These are phyloP conservation scores for Leccinum fallax DNA, from an alignment of 1,284 basidiomycete genomes.

Conservation along the genomic window DNA sequence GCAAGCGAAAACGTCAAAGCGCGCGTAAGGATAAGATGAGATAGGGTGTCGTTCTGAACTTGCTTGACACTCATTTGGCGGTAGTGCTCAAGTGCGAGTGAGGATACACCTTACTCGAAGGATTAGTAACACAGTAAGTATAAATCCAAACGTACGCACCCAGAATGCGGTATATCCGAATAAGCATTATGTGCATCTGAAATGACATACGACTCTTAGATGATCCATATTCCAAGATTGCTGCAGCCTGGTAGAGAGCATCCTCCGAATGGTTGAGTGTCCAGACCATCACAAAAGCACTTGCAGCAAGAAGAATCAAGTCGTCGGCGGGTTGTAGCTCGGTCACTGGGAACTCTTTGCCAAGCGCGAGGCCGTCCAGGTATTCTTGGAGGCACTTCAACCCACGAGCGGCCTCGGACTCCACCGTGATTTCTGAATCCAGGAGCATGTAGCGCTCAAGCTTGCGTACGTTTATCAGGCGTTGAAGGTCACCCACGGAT, in stretches of 20 bases:
- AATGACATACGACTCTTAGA: conserved; percentile 78
- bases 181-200: conserved; percentile 70
- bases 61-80: conserved; percentile 75
- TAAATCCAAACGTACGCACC: conserved; percentile 43
- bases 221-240: conserved; percentile 71
- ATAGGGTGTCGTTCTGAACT: conserved; percentile 83
- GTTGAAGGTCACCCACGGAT: conserved; percentile 51
- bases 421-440: conserved; percentile 49
- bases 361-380: conserved; percentile 64
- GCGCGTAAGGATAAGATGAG: conserved; percentile 76
- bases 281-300: conserved; percentile 70
- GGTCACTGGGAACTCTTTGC: conserved; percentile 64
- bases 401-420: conserved; percentile 56
- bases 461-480: conserved; percentile 73
- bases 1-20: conserved; percentile 80
- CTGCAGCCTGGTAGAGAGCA: conserved; percentile 64
- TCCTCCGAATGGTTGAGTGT: conserved; percentile 51
- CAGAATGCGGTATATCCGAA: conserved; percentile 78
- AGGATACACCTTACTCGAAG: conserved; percentile 57
- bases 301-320: conserved; percentile 73
- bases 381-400: conserved; percentile 61
- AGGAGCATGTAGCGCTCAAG: conserved; percentile 62
- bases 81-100: conserved; percentile 75
- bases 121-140: conserved; percentile 5
- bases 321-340: conserved; percentile 91